Evolutionary conservation across 352 stramenopile genomes (phyloP).

Genomic region (Globisporangium acanthophoron): DNA sequence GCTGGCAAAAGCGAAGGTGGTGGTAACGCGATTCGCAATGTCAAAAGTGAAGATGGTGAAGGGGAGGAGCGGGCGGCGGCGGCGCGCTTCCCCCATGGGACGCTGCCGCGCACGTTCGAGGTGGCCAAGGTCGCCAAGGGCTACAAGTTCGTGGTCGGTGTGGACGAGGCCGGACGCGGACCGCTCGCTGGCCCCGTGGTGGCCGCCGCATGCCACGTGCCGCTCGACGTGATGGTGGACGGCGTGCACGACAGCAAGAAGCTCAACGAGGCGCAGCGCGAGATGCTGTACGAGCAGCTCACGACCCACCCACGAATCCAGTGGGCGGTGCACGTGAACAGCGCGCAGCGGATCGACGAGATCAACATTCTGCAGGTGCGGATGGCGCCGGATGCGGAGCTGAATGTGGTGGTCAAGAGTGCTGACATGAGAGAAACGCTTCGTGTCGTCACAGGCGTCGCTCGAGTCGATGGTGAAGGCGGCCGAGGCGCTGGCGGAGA

Average conservation of each 20-base stretch:
- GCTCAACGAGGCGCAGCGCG: constrained; percentile 91
- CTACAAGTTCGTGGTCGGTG: constrained; percentile 85
- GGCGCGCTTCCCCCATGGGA: constrained; percentile 39
- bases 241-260: constrained; percentile 96
- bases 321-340: constrained; percentile 86
- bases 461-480: constrained; percentile 93
- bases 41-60: too few species aligned
- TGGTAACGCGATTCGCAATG: too few species aligned
- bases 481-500: constrained; percentile 50
- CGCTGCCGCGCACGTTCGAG: constrained; percentile 55
- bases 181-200: constrained; percentile 91
- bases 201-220: constrained; percentile 65
- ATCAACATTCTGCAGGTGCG: constrained; percentile 97
- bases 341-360: constrained; percentile 91
- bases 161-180: constrained; percentile 96
- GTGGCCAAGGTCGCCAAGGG: constrained; percentile 39
- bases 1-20: neutral
- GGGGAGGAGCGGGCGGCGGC: neutral
- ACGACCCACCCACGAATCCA: constrained; percentile 65
- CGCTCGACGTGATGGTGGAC: constrained; percentile 69
- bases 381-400: neutral
- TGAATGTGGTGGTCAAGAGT: neutral
- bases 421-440: too few species aligned
- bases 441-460: constrained; percentile 55
- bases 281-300: constrained; percentile 88